A percentile compares a stretch with the other conserved stretches of the same genome.
Conservation (phyloP, 306 rosid genomes). For the Cucurbita pepo region DNA sequence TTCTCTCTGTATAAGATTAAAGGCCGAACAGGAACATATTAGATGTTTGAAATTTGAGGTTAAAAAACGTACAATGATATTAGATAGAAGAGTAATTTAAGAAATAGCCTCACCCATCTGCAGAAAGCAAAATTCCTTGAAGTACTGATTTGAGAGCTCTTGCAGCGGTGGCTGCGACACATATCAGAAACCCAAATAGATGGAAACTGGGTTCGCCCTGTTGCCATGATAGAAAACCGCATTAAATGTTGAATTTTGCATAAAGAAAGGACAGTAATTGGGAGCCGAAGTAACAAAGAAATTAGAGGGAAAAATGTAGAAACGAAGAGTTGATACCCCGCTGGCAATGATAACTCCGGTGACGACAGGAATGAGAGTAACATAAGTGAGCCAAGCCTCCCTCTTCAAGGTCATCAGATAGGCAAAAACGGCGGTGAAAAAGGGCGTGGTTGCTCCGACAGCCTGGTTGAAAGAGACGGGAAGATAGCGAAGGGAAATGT, state of each 20-base stretch:
- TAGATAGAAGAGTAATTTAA: not conserved
- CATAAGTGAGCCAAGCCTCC: constrained; percentile 17
- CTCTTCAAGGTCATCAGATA: constrained; percentile 14
- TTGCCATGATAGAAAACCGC: not conserved
- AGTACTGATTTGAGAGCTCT: constrained; percentile 15
- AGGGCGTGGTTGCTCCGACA: constrained; percentile 8
- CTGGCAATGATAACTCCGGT: constrained; percentile 12
- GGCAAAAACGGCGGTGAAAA: constrained; percentile 13
- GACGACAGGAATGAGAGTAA: constrained; percentile 15
- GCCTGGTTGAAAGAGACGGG: constrained; percentile 16
- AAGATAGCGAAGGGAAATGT: constrained; percentile 11
- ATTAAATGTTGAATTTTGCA: not conserved
- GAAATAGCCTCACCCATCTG: constrained; percentile 4
- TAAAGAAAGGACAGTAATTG: not conserved
- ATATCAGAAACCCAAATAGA: constrained; percentile 11
- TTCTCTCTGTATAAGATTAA: constrained; percentile 8
- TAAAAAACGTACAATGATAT: not conserved
- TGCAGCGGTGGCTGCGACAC: constrained; percentile 13
- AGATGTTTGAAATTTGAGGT: not conserved
- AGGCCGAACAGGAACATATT: not conserved
- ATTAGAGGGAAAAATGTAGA: not conserved
- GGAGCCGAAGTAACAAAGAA: not conserved
- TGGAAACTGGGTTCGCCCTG: constrained; percentile 15
- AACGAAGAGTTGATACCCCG: constrained; percentile 7
- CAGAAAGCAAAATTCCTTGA: constrained; percentile 13